Conservation (phyloP, 768 basidiomycete species). For the Calocera cornea region DNA sequence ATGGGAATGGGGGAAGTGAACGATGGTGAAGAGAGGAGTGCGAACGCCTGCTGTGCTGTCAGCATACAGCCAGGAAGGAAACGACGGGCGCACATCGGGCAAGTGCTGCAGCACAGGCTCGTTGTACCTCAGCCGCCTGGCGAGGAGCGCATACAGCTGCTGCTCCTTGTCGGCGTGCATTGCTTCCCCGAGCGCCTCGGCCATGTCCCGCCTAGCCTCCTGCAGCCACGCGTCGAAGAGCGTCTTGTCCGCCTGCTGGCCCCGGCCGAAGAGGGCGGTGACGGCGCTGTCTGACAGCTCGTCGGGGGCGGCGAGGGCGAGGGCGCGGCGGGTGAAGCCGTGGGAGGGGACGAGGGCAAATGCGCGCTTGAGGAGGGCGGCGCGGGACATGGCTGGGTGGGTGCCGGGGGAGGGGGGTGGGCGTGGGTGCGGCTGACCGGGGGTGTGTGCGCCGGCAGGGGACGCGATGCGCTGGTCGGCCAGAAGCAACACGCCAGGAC, state of each 20-base stretch:
- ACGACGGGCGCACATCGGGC: slow-evolving; percentile 41
- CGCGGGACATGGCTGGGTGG: not conserved
- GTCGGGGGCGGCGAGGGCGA: not conserved
- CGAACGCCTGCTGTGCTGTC: slow-evolving; percentile 46
- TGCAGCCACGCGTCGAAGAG: slow-evolving; percentile 65
- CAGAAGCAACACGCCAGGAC: no score
- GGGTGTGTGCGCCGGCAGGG: no score
- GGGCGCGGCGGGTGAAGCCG: slow-evolving; percentile 49
- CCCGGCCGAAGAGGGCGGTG: slow-evolving; percentile 57
- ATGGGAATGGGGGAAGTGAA: slow-evolving; percentile 47
- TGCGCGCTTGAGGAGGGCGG: slow-evolving; percentile 36
- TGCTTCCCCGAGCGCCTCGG: not conserved
- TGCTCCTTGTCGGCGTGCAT: not conserved
- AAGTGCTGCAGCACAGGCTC: slow-evolving; percentile 50
- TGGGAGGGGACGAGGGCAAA: slow-evolving; percentile 49
- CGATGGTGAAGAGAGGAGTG: slow-evolving; percentile 44
- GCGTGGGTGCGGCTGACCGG: no score
- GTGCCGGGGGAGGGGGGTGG: not conserved
- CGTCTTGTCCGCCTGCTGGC: slow-evolving; percentile 47
- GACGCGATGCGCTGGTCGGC: no score
- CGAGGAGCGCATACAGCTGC: slow-evolving; percentile 38
- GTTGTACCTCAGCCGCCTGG: slow-evolving; percentile 47
- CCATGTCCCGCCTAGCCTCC: slow-evolving; percentile 45
- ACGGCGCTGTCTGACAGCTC: slow-evolving; percentile 53
- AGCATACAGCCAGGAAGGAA: not conserved